Percentiles rank a stretch among this genome's conserved stretches.
Evolutionary conservation across 2,329 filamentous ascomycete genomes (phyloP).

Genomic region (Arthrobotrys musiformis): DNA sequence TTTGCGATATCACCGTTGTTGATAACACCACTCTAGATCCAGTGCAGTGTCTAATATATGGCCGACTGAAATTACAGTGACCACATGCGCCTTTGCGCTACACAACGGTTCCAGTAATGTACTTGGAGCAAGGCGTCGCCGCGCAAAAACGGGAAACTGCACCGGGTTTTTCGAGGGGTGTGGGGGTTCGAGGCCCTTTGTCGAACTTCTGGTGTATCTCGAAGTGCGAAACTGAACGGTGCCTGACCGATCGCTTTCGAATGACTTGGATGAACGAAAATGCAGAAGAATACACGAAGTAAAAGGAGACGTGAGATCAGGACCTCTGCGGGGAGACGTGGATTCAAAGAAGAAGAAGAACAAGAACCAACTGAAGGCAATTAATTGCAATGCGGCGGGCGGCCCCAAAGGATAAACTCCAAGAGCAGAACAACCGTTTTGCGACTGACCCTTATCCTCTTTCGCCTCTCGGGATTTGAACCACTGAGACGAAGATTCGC

Average conservation of each 20-base stretch:
- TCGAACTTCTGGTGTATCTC: conserved; percentile 36
- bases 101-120: conserved; percentile 10
- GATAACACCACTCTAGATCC: not conserved
- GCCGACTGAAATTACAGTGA: conserved; percentile 2
- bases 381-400: conserved; percentile 19
- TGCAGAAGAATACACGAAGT: conserved; percentile 13
- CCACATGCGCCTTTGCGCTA: conserved; percentile 22
- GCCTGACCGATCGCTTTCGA: conserved; percentile 41
- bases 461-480: conserved; percentile 41
- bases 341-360: conserved; percentile 14
- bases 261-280: conserved; percentile 15
- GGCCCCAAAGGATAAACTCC: conserved; percentile 49
- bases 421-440: conserved; percentile 38
- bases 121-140: conserved; percentile 21
- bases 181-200: conserved; percentile 43
- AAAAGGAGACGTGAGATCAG: conserved; percentile 26
- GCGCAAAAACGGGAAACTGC: conserved; percentile 41
- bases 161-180: conserved; percentile 9
- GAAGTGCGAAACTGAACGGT: conserved; percentile 44
- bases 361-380: conserved; percentile 23
- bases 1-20: conserved; percentile 29
- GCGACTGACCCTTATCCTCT: conserved; percentile 52
- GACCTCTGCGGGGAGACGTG: conserved; percentile 17
- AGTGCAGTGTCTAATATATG: conserved; percentile 11
- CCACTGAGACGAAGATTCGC: conserved; percentile 49